Base-by-base conservation (phyloP, 805 yeast genomes). In the Teunomyces cretensis region DNA sequence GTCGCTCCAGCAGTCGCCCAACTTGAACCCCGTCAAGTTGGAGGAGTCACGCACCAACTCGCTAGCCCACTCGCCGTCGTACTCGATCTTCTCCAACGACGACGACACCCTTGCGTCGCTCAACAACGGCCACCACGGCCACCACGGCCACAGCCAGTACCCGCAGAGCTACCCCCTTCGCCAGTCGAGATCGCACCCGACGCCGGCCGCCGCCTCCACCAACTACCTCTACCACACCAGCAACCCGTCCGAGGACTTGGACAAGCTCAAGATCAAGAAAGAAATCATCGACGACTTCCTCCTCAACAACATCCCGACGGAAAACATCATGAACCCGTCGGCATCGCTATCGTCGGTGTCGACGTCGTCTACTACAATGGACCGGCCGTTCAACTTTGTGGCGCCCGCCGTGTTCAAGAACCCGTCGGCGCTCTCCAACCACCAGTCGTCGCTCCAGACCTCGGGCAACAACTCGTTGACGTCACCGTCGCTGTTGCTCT, bases 271-370 rank as follows among this genome's bases (percentile, higher is more conserved):
- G 42, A 61, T 69, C 52, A 69, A 68, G 45, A 72, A 69, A 48
- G 74, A 68, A 48, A 68, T 68, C 45, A 66, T 68, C 43, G 68
- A 67, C 44, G 74, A 69, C 48, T 69, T 69, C 44, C 47, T 58
- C 42, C 54, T 69, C 50, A 69, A 69, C 54, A 68, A 68, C 46
- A 66, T 68, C 31, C 70, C 68, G 37, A 60, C 61, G 11, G 28
- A 44, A 13, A 13, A 33, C 9, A 26, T 40, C 16, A 17, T 28
- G 33, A 17, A 27, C 32, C 30, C 28, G 8, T 22, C 36, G 13
- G 36, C 36, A 2, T 22, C 17, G 36, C n/a, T 33, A 22, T 16
- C 19, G 22, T 33, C 36, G 26, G 36, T 33, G 22, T 22, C 17
- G 22, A 33, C 39, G 13, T 3, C 39, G 35, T 9, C 31, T 16